phyloP scores from a whole-genome alignment of 768 basidiomycete species.

The Strobilomyces dryophilus region DNA sequence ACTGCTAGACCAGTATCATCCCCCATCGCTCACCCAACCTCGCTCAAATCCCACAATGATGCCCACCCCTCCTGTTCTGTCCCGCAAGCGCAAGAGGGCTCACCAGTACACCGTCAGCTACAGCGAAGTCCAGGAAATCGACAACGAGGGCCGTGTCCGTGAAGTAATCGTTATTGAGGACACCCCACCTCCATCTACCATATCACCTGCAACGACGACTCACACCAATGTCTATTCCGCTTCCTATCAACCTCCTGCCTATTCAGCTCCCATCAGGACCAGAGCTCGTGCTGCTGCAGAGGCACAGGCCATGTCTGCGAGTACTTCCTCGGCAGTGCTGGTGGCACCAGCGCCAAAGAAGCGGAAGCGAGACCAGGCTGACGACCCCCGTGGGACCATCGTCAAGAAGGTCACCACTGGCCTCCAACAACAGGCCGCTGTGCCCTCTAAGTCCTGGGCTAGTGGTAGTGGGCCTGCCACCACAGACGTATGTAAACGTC shows the following conservation, averaged over 20 bases:
- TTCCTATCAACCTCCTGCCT: slow-evolving; percentile 75
- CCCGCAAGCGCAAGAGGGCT: slow-evolving; percentile 80
- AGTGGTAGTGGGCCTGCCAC: slow-evolving; percentile 59
- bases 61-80: slow-evolving; percentile 65
- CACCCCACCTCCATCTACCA: slow-evolving; percentile 74
- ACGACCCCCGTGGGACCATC: slow-evolving; percentile 65
- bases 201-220: slow-evolving; percentile 70
- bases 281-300: slow-evolving; percentile 85
- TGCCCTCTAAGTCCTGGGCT: slow-evolving; percentile 61
- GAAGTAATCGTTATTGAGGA: slow-evolving; percentile 94
- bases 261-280: slow-evolving; percentile 74
- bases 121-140: slow-evolving; percentile 85
- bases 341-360: slow-evolving; percentile 77
- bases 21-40: slow-evolving; percentile 48
- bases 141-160: slow-evolving; percentile 67
- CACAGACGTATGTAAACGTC: slow-evolving; percentile 58
- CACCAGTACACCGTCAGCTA: slow-evolving; percentile 81
- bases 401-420: slow-evolving; percentile 57
- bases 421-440: slow-evolving; percentile 47
- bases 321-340: slow-evolving; percentile 56
- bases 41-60: slow-evolving; percentile 53
- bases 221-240: slow-evolving; percentile 69
- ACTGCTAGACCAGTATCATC: slow-evolving; percentile 63
- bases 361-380: slow-evolving; percentile 73
- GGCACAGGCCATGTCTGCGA: slow-evolving; percentile 70